Evolutionary conservation across 1,139 yeast genomes (phyloP), one percentile per base, ranked within the genome.

Genomic region (Blastobotrys illinoisensis): DNA sequence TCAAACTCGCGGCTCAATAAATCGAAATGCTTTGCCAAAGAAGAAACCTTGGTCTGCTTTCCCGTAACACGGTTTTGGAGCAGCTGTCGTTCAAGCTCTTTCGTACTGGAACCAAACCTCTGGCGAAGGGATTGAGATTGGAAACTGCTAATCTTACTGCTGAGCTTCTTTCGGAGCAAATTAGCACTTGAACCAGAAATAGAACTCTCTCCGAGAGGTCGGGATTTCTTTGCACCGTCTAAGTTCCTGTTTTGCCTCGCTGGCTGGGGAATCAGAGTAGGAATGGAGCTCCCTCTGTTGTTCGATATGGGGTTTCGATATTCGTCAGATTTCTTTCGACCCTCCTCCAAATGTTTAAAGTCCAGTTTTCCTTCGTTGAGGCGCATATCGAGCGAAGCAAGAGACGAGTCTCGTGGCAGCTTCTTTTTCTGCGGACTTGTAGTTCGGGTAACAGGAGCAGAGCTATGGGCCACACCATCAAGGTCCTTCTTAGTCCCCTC

Each of bases 1-100:
- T 88, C 95, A 68, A 93, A 91, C 66, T 93, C 98, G 63, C 79
- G 77, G 0, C 97, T 88, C 16, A 88, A 74, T 56, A 87, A 88
- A 61, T 87, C 95, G 62, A 88, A 84, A 64, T 88, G 93, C 72
- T 67, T 65, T 0, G 78, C 76, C 18, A 75, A 61, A 7, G 74
- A 65, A 1, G 74, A 67, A 1, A 74, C 78, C 44, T 67, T 64
- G 28, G 64, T 65, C 52, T 46, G 54, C 53, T 21, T 53, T 20
- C 49, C 28, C 45, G 14, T 26, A 56, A 36, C 61, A 56, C 23
- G 58, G 51, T 46, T 51, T 19, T 52, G 50, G 48, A 64, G 59
- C 44, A 67, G 53, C 53, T 67, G 71, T 23, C 64, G 57, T 45
- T 69, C 71, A 14, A 68, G 60, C 45, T 68, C 71, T 11, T 60